A percentile compares a stretch with the other conserved stretches of the same genome.
These are phyloP conservation scores for Hypoxylon intermedium DNA, from an alignment of 495 filamentous ascomycete species.

Conservation along the genomic window DNA sequence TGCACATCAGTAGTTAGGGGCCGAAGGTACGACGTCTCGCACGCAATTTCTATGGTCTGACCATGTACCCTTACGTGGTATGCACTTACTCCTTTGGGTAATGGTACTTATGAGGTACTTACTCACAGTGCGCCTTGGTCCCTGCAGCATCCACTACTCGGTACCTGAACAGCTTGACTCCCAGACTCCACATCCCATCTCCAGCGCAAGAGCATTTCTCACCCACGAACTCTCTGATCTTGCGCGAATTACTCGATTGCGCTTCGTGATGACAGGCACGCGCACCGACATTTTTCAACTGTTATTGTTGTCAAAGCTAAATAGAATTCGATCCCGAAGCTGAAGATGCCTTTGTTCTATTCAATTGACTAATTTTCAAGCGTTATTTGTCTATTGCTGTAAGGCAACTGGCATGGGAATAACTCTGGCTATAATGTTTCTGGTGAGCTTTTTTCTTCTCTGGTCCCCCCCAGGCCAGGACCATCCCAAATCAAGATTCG, in stretches of 20 bases:
- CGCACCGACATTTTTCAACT: constrained; percentile 31
- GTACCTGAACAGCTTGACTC: constrained; percentile 38
- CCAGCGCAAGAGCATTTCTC: constrained; percentile 21
- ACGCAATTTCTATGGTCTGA: constrained; percentile 15
- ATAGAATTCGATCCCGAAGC: constrained; percentile 18
- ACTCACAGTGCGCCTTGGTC: constrained; percentile 35
- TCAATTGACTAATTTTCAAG: constrained; percentile 33
- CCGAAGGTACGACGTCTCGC: constrained; percentile 27
- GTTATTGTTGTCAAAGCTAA: constrained; percentile 26
- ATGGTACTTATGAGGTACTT: constrained; percentile 7
- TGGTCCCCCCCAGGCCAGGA: constrained; percentile 10
- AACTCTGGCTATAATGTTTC: constrained; percentile 22
- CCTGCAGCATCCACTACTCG: constrained; percentile 36
- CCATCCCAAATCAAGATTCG: constrained; percentile 39
- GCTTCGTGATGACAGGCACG: constrained; percentile 29
- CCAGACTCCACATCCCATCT: constrained; percentile 39
- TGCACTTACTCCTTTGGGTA: constrained; percentile 9
- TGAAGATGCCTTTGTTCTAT: constrained; percentile 17
- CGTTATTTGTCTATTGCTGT: background rate
- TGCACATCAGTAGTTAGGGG: constrained; percentile 32
- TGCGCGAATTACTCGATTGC: constrained; percentile 41
- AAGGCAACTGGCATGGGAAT: constrained; percentile 26
- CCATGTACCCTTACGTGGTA: constrained; percentile 19
- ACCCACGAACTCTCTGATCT: constrained; percentile 38
- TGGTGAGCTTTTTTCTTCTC: constrained; percentile 28